A percentile compares a stretch with the other conserved stretches of the same genome.
Conservation (phyloP, 345 rosid species). For the Eucalyptus marginata region DNA sequence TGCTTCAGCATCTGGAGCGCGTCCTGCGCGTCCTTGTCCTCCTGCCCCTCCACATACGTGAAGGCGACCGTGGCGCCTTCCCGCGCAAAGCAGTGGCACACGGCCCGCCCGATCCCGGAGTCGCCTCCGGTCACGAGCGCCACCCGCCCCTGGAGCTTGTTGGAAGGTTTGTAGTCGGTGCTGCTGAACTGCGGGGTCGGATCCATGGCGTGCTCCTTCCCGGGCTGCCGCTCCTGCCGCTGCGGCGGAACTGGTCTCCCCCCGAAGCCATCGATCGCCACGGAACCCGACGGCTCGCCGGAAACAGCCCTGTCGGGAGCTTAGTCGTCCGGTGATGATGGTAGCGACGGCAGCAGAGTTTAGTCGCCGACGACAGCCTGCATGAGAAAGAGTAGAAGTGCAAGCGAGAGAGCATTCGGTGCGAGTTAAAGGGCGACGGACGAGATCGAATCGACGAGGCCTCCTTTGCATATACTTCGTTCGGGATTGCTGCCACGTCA, state of each 20-base stretch:
- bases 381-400: not conserved
- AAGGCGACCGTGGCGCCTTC: constrained; percentile 82
- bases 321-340: not conserved
- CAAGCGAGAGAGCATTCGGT: not conserved
- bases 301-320: not conserved
- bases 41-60: constrained; percentile 49
- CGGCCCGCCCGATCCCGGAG: constrained; percentile 83
- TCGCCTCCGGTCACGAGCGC: constrained; percentile 80
- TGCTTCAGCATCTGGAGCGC: constrained; percentile 33
- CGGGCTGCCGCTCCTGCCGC: constrained; percentile 60
- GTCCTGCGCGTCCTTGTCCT: constrained; percentile 65
- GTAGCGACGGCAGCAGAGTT: not conserved
- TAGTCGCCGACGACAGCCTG: not conserved
- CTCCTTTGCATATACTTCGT: not conserved
- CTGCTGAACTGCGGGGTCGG: constrained; percentile 45
- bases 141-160: constrained; percentile 72
- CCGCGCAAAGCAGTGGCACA: constrained; percentile 29
- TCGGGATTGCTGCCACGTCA: not conserved
- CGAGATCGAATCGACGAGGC: not conserved
- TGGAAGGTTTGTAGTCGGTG: constrained; percentile 49
- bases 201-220: constrained; percentile 55
- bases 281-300: not conserved
- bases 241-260: constrained; percentile 32
- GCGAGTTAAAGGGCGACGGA: not conserved
- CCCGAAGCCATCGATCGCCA: constrained; percentile 30